A percentile compares a stretch with the other conserved stretches of the same genome.
These are phyloP conservation scores for Cercospora zeina DNA, from an alignment of 2,329 filamentous ascomycete species.

Conservation along the genomic window DNA sequence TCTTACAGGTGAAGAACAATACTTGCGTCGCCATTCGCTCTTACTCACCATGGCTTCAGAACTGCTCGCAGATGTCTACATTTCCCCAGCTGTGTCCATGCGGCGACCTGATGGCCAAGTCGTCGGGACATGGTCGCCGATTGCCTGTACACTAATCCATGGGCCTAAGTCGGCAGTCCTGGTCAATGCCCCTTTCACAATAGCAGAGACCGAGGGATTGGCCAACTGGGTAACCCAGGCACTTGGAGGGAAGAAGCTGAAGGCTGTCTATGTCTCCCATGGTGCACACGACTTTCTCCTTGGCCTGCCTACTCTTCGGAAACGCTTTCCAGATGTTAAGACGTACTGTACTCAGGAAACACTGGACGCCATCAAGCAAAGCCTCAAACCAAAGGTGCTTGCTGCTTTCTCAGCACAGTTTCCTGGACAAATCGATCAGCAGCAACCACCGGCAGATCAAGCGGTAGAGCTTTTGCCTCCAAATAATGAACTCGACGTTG, in stretches of 20 bases:
- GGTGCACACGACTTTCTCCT: background rate
- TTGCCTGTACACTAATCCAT: background rate
- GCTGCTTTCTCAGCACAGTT: background rate
- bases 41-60: background rate
- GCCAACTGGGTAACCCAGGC: background rate
- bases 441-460: background rate
- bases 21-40: background rate
- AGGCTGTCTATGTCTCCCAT: background rate
- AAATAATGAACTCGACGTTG: background rate
- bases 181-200: background rate
- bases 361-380: background rate
- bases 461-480: background rate
- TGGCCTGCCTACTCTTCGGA: background rate
- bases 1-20: background rate
- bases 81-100: background rate
- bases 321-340: background rate
- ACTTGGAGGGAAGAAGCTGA: background rate
- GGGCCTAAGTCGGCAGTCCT: background rate
- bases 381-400: background rate
- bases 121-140: background rate
- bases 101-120: background rate
- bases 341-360: background rate
- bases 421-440: background rate
- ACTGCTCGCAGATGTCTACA: background rate
- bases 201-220: background rate